Conservation (phyloP, 2,329 filamentous ascomycete species). For the Talaromyces sp. region DNA sequence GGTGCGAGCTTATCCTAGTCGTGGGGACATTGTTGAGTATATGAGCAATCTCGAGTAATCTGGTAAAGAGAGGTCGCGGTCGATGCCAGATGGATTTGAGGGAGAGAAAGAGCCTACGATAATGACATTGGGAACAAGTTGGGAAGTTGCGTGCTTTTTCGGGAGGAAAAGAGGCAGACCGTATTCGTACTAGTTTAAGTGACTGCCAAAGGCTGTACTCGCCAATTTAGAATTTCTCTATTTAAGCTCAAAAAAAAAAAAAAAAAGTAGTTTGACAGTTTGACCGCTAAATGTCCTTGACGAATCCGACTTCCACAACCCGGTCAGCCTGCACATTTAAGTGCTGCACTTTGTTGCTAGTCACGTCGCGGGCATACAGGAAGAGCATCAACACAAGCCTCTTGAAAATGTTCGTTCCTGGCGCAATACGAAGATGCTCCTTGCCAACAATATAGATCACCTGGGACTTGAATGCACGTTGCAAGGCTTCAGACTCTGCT, state of each 20-base stretch:
- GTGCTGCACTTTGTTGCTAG: constrained; percentile 36
- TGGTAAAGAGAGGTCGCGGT: not conserved
- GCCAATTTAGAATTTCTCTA: not conserved
- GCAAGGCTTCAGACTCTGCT: constrained; percentile 31
- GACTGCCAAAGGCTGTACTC: not conserved
- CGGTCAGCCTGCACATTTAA: constrained; percentile 37
- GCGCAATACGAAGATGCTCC: constrained; percentile 36
- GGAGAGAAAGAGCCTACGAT: not conserved
- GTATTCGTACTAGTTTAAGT: not conserved
- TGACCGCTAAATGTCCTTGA: constrained; percentile 33
- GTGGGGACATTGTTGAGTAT: not conserved
- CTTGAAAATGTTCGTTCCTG: constrained; percentile 27
- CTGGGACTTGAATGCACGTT: constrained; percentile 45
- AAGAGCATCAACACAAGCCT: constrained; percentile 31
- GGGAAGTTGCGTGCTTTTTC: not conserved
- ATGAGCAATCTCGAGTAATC: too few relatives aligned
- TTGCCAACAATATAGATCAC: constrained; percentile 50
- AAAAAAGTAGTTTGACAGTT: not conserved
- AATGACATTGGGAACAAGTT: not conserved
- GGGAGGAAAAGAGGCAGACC: not conserved
- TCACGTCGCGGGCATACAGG: constrained; percentile 39
- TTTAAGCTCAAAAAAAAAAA: not conserved
- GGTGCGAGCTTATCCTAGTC: not conserved
- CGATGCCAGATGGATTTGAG: not conserved
- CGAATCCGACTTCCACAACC: constrained; percentile 41